These are phyloP conservation scores for Zalaria obscura DNA, from an alignment of 2,329 filamentous ascomycete species.

Conservation along the genomic window DNA sequence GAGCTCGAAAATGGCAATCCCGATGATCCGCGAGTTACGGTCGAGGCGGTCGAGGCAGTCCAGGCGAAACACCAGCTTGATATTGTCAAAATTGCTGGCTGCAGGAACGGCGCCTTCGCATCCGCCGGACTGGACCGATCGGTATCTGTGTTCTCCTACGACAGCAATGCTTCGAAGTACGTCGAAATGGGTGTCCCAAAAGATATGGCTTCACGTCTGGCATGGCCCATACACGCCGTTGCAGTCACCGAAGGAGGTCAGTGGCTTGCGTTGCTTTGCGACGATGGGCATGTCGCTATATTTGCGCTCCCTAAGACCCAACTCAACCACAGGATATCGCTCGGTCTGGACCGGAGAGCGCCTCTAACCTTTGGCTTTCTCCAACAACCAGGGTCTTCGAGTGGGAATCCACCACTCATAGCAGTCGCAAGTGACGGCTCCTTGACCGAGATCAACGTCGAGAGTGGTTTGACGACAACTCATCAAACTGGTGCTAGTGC, in stretches of 20 bases:
- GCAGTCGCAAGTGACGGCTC: slow-evolving; percentile 51
- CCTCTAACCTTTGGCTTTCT: slow-evolving; percentile 53
- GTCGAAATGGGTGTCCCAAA: slow-evolving; percentile 8
- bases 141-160: slow-evolving; percentile 2
- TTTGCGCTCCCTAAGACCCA: no score
- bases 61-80: slow-evolving; percentile 52
- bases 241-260: slow-evolving; percentile 50
- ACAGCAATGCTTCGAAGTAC: slow-evolving; percentile 2
- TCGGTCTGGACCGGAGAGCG: slow-evolving; percentile 13
- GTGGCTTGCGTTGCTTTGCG: slow-evolving; percentile 53
- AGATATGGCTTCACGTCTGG: slow-evolving; percentile 9
- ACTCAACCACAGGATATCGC: no score
- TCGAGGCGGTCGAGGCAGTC: slow-evolving; percentile 39
- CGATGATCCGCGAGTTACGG: slow-evolving; percentile 39
- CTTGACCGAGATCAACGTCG: slow-evolving; percentile 43
- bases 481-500: slow-evolving; percentile 10
- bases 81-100: slow-evolving; percentile 49
- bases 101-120: slow-evolving; percentile 48
- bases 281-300: slow-evolving; percentile 41
- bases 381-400: slow-evolving; percentile 17
- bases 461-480: slow-evolving; percentile 13
- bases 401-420: slow-evolving; percentile 31
- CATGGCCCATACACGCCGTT: slow-evolving; percentile 35
- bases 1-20: slow-evolving; percentile 30
- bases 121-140: slow-evolving; percentile 57